Evolutionary conservation across 1,139 yeast species (phyloP), one percentile per base, ranked within the genome.

Genomic region (Suhomyces kunorum): DNA sequence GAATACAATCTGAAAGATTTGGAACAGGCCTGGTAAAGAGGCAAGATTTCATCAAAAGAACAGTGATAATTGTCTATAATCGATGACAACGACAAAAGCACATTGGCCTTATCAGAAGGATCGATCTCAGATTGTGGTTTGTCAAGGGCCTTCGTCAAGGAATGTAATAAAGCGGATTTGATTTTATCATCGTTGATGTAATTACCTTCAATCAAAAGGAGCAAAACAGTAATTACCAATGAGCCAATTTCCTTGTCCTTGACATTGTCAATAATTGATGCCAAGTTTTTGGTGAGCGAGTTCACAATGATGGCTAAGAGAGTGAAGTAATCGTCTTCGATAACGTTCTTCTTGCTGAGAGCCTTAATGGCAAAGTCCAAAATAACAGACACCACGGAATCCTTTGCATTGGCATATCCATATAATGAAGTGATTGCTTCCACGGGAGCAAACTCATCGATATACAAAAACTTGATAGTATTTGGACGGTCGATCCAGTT

Each of bases 71-170:
- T 76, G 23, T 63, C 63, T 19, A 87, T 63, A 36, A 87, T 63
- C 1, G 75, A 62, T 0, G 81, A 63, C 37, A 88, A 64, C 1
- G 89, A 77, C 41, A 72, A 69, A 33, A 88, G 64, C 27, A 87
- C 70, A 32, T 79, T 78, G 2, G 78, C 71, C 50, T 82, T 82
- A 43, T 82, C 83, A 8, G 67, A 62, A 6, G 71, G 58, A 8
- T 78, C 74, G 13, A 87, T 70, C 38, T 75, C 78, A n/a, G 68
- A 59, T 4, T 72, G 64, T 3, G 87, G 83, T 47, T 81, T 83
- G 34, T 80, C 83, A 43, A 88, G 64, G 1, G 87, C 83, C 26
- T 68, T 61, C 0, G 84, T 73, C 35, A 87, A 69, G 0, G 95
- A 76, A 8, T 67, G 63, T 22, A 87, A 67, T 38, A 88, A 66